Base-by-base conservation (phyloP, 495 filamentous ascomycete species). In the Umbilicaria muhlenbergii region DNA sequence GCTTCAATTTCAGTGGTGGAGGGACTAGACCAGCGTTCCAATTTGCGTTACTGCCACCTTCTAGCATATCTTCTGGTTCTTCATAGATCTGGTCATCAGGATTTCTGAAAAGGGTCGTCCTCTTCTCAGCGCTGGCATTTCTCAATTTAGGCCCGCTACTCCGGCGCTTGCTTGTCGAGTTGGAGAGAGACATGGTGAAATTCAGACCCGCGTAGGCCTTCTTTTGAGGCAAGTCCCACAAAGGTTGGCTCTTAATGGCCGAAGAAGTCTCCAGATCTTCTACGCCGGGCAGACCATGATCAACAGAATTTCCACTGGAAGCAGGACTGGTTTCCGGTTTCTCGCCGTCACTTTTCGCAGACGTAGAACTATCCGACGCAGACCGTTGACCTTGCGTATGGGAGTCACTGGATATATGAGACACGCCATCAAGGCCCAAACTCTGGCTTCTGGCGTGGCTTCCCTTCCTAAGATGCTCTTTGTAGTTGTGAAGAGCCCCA, bases 21-120 rank as follows among this genome's bases (percentile, higher is more conserved):
- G 70, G 70, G 28, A 65, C 61, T 39, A 65, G 24, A 28, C 1
- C 24, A 28, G 24, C 24, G 6, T 28, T 28, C 24, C 24, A 28
- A 5, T 28, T 28, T 10, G 1, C 24, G 24, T 28, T 8, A 6
- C 24, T 28, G 24, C 24, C 24, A 28, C 24, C 24, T 28, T 28
- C 24, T 28, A 28, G 1, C 24, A 28, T 28, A 6, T 28, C 63
- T 42, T 78, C 71, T 2, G 81, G 79, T 49, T 94, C 87, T 59
- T 94, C 86, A 64, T 83, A 94, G 40, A 94, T 94, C 49, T 88
- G 77, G 47, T 92, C 85, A 28, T 80, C 74, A 3, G 81, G 69
- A 37, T 74, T 73, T 18, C 60, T 57, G 46, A 73, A 73, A 3
- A 70, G 59, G 5, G 62, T 64, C 40, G 56, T 64, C 5, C 58